A percentile compares a stretch with the other conserved stretches of the same genome.
phyloP scores from a whole-genome alignment of 2,329 filamentous ascomycete species.

The Geoglossum cookeanum region DNA sequence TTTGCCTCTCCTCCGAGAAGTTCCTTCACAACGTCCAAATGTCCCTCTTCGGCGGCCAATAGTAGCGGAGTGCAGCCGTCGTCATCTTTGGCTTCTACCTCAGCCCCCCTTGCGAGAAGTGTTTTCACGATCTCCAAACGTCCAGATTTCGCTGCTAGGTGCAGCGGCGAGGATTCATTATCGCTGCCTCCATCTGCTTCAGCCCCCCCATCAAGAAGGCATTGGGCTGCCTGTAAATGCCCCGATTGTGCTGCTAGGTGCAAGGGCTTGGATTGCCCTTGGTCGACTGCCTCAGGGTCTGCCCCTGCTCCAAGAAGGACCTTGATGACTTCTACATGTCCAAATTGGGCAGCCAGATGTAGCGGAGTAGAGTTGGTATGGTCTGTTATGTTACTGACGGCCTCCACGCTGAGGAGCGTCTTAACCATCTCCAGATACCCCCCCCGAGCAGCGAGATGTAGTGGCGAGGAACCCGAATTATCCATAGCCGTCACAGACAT shows the following conservation, averaged over 20 bases:
- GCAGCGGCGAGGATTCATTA: background rate
- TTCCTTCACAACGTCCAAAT: no score
- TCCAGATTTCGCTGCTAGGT: background rate
- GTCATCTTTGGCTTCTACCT: background rate
- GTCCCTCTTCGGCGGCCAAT: no score
- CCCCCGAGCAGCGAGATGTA: slow-evolving; percentile 76
- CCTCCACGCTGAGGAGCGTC: slow-evolving; percentile 37
- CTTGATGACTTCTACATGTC: background rate
- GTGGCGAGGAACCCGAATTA: slow-evolving; percentile 22
- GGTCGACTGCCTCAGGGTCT: background rate
- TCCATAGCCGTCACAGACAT: no score
- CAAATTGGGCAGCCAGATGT: background rate
- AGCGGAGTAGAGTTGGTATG: background rate
- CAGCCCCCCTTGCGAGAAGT: background rate
- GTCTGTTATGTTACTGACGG: background rate
- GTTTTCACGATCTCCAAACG: background rate
- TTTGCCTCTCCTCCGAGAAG: no score
- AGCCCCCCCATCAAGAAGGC: background rate
- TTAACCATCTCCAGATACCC: slow-evolving; percentile 67
- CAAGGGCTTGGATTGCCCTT: background rate
- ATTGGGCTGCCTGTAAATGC: background rate
- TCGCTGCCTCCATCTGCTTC: background rate
- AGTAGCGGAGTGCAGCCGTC: no score
- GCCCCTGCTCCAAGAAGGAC: background rate
- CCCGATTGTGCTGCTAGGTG: background rate